phyloP scores from a whole-genome alignment of 306 rosid species.

The barrel medic (Medicago truncatula) region DNA sequence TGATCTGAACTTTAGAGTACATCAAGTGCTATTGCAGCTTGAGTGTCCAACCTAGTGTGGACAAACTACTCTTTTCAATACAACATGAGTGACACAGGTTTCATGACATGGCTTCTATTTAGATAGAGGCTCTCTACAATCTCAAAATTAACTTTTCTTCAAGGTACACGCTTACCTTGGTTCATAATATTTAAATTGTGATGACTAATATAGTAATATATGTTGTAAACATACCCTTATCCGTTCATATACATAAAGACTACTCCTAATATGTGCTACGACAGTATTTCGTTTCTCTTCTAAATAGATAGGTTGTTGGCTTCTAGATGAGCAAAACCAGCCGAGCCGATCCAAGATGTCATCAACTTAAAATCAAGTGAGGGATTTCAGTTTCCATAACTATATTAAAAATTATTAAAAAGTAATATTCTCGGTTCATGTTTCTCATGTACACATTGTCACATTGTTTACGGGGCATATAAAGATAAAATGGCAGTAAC shows the following conservation, averaged over 20 bases:
- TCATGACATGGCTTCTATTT: constrained; percentile 6
- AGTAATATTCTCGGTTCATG: background rate
- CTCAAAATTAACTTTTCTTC: background rate
- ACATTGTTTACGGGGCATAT: constrained; percentile 6
- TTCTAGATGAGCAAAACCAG: constrained; percentile 10
- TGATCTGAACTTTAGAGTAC: background rate
- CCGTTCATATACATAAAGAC: background rate
- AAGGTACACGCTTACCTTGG: background rate
- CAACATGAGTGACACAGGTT: background rate
- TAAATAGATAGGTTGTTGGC: background rate
- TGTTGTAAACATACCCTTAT: too few relatives aligned
- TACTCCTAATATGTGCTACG: background rate
- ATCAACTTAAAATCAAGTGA: background rate
- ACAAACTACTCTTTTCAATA: background rate
- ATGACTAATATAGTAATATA: too few relatives aligned
- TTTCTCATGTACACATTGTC: constrained; percentile 22
- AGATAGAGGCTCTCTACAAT: background rate
- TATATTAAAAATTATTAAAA: background rate
- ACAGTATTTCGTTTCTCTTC: background rate
- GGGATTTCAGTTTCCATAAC: constrained; percentile 1
- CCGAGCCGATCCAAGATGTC: background rate
- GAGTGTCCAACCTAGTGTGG: constrained; percentile 9
- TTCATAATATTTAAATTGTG: background rate
- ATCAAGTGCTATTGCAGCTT: constrained; percentile 1
- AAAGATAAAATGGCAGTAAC: background rate